These are phyloP conservation scores for Eremomyces bilateralis DNA, from an alignment of 495 filamentous ascomycete species.

Conservation along the genomic window DNA sequence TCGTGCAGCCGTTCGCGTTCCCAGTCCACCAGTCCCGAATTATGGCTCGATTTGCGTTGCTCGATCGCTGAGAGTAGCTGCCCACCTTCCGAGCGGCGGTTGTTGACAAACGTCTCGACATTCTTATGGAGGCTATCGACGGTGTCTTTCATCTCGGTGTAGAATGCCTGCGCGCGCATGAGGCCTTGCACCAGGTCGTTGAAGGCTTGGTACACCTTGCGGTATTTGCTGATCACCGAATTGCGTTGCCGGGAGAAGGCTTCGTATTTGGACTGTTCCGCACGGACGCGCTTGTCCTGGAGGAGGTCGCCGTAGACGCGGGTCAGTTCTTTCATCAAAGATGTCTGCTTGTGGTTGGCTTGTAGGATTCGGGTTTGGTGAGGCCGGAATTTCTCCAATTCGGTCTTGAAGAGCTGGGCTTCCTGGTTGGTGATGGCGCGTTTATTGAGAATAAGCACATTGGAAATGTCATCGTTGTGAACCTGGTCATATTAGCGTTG, in stretches of 20 bases:
- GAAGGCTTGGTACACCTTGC: conserved; percentile 80
- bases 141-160: conserved; percentile 85
- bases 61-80: conserved; percentile 79
- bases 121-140: conserved; percentile 92
- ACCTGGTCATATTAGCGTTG: conserved; percentile 30
- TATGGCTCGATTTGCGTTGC: conserved; percentile 42
- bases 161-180: conserved; percentile 73
- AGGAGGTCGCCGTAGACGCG: conserved; percentile 69
- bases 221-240: conserved; percentile 67
- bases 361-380: conserved; percentile 81
- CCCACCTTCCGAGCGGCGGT: conserved; percentile 75
- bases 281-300: conserved; percentile 80
- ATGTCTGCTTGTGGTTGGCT: conserved; percentile 80
- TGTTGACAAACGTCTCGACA: conserved; percentile 90
- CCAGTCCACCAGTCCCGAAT: conserved; percentile 54
- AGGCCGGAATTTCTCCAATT: conserved; percentile 88
- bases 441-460: conserved; percentile 91
- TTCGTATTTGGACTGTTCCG: conserved; percentile 91
- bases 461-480: conserved; percentile 90
- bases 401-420: conserved; percentile 70
- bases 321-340: conserved; percentile 87
- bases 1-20: conserved; percentile 71
- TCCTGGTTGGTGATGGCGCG: conserved; percentile 81
- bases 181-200: conserved; percentile 75
- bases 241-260: conserved; percentile 61